Evolutionary conservation across 129 eudicot genomes (phyloP).

Genomic region (Artemisia tridentata): DNA sequence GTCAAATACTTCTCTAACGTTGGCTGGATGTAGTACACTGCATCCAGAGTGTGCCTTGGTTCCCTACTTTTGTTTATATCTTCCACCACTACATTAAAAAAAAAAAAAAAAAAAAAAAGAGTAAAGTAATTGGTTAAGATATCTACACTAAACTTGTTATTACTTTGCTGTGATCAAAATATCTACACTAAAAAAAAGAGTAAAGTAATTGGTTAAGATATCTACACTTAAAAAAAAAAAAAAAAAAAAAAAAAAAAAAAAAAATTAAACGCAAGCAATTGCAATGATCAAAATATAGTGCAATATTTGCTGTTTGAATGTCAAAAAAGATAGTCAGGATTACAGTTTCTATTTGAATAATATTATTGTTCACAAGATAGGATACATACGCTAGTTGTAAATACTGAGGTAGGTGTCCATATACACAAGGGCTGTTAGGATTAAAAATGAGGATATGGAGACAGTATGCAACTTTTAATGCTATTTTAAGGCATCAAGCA

Average conservation of each 20-base stretch:
- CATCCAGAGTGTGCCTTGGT: slow-evolving; percentile 90
- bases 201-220: too few species aligned
- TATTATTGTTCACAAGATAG: background rate
- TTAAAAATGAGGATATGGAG: too few species aligned
- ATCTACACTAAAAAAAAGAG: too few species aligned
- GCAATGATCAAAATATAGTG: slow-evolving; percentile 11
- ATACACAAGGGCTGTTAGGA: too few species aligned
- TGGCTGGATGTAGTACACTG: slow-evolving; percentile 94
- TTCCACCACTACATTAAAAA: slow-evolving; percentile 74
- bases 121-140: background rate
- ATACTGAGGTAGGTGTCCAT: too few species aligned
- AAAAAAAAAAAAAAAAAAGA: background rate
- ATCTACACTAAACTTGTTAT: slow-evolving; percentile 6
- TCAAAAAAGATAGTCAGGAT: slow-evolving; percentile 6
- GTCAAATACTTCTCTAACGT: slow-evolving; percentile 70
- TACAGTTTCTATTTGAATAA: background rate
- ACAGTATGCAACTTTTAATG: too few species aligned
- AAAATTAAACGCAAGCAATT: background rate
- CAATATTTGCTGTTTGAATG: background rate
- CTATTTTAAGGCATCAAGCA: too few species aligned
- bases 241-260: too few species aligned
- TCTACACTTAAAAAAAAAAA: too few species aligned
- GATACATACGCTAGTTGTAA: too few species aligned
- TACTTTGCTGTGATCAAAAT: too few species aligned
- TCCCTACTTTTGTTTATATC: slow-evolving; percentile 91